phyloP scores from a whole-genome alignment of 441 rosid species.

The Arabidopsis hybrid region DNA sequence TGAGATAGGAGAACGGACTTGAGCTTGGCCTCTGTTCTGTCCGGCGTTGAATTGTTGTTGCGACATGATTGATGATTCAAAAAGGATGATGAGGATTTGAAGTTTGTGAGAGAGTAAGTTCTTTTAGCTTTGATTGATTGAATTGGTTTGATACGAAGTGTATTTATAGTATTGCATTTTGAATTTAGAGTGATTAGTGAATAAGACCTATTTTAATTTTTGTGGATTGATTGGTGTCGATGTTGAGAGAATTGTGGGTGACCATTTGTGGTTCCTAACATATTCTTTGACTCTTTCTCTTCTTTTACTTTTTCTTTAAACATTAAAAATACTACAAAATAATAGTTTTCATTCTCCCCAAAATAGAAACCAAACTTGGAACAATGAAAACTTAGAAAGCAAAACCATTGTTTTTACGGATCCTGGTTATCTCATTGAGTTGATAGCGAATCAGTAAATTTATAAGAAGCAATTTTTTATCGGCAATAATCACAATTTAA shows the following conservation, averaged over 20 bases:
- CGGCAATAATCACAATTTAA: no score
- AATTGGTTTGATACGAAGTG: slow-evolving; percentile 12
- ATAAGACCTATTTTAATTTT: neutral
- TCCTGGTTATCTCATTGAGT: neutral
- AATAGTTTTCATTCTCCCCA: neutral
- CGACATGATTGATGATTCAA: slow-evolving; percentile 38
- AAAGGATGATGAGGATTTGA: neutral
- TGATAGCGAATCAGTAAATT: no score
- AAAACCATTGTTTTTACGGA: neutral
- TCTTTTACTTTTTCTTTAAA: slow-evolving; percentile 14
- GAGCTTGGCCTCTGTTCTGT: slow-evolving; percentile 38
- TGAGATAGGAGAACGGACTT: neutral
- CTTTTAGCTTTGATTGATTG: slow-evolving; percentile 29
- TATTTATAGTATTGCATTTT: slow-evolving; percentile 25
- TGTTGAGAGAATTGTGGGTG: slow-evolving; percentile 38
- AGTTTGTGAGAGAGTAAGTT: slow-evolving; percentile 10
- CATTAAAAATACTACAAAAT: neutral
- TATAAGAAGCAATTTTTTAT: no score
- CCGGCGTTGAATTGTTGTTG: slow-evolving; percentile 47
- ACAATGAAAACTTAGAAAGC: neutral
- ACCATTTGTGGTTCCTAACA: slow-evolving; percentile 31
- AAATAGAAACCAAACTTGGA: neutral
- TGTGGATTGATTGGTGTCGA: slow-evolving; percentile 30
- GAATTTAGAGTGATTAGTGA: neutral
- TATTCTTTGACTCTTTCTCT: slow-evolving; percentile 22